phyloP scores from a whole-genome alignment of 2,329 filamentous ascomycete species.

The Ceratocystis cacaofunesta region DNA sequence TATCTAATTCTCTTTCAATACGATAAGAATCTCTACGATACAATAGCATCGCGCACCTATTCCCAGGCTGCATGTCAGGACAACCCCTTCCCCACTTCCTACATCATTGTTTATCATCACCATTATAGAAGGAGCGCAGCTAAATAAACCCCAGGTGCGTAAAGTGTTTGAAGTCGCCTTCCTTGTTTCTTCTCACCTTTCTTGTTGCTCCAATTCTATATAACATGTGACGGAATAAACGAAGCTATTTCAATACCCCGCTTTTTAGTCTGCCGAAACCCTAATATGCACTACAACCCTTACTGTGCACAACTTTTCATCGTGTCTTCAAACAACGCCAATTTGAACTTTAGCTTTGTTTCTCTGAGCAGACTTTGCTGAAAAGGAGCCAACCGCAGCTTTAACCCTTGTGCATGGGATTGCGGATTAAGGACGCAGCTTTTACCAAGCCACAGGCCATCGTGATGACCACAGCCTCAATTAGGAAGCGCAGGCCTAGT shows the following conservation, averaged over 20 bases:
- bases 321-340: not conserved
- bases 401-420: not conserved
- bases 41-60: no score
- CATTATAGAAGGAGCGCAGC: no score
- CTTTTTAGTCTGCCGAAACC: not conserved
- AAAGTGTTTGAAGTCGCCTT: no score
- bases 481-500: not conserved
- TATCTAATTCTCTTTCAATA: no score
- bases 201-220: no score
- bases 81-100: no score
- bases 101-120: no score
- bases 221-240: no score
- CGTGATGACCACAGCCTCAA: not conserved
- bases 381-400: not conserved
- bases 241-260: not conserved
- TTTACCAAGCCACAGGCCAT: not conserved
- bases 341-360: not conserved
- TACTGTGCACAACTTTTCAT: not conserved
- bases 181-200: no score
- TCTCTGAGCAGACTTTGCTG: not conserved
- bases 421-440: not conserved
- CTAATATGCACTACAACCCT: not conserved
- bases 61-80: no score
- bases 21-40: no score
- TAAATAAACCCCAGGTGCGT: no score